These are phyloP conservation scores for Flammula alnicola DNA, from an alignment of 1,284 basidiomycete species.

Conservation along the genomic window DNA sequence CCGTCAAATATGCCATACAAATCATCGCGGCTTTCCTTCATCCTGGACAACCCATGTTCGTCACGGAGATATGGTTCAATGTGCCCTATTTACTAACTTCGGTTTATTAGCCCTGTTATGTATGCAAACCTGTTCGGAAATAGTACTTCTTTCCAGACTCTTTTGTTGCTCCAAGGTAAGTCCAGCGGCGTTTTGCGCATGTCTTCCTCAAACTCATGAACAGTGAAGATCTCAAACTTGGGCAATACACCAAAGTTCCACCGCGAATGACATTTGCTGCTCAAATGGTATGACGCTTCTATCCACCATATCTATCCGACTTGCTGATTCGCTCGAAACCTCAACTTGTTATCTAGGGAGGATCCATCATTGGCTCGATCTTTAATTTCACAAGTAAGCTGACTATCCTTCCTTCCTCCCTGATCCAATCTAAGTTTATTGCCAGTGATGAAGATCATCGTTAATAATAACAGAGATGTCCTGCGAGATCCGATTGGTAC, in stretches of 20 bases:
- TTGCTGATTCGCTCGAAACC: too few relatives aligned
- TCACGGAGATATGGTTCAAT: not conserved
- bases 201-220: not conserved
- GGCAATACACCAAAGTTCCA: constrained; percentile 78
- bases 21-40: constrained; percentile 58
- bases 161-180: constrained; percentile 47
- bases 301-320: not conserved
- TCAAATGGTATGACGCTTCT: constrained; percentile 40
- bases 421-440: not conserved
- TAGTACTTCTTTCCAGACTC: constrained; percentile 23
- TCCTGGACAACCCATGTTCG: constrained; percentile 56
- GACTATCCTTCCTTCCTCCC: not conserved
- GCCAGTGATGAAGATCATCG: constrained; percentile 55
- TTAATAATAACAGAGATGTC: constrained; percentile 50
- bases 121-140: constrained; percentile 58
- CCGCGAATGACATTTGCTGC: constrained; percentile 67
- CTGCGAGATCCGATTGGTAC: constrained; percentile 54
- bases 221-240: constrained; percentile 64
- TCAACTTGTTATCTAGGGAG: constrained; percentile 21
- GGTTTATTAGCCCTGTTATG: constrained; percentile 46
- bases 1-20: constrained; percentile 54
- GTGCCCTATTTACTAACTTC: not conserved
- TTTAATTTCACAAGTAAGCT: constrained; percentile 53
- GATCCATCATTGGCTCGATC: constrained; percentile 40
- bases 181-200: not conserved